Base-by-base conservation (phyloP, 208 protist genomes). In the Acanthamoeba royreba region DNA sequence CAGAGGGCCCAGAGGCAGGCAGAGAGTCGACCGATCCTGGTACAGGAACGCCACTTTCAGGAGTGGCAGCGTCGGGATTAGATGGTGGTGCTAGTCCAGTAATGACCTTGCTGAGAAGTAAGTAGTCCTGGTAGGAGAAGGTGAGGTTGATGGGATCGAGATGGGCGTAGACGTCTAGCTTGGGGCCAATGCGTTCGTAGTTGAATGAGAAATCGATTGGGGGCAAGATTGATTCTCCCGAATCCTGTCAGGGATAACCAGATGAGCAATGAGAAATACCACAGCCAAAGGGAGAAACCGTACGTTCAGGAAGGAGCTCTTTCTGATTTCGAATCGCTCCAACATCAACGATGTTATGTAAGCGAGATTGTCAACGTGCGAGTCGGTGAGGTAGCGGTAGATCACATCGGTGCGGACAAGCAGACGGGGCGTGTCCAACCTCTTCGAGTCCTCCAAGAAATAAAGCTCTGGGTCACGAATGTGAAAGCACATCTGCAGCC, bases 101-200 rank as follows among this genome's bases (percentile, higher is more conserved):
- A 2, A 38, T 42, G 22, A 89, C 81, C 53, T 63, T 89, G 81
- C 81, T 89, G 31, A 89, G 42, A 8, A 89, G 81, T n/a, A 66
- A 25, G 47, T 89, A 89, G 28, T 89, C 81, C 81, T 87, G 31
- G 33, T 92, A 92, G 87, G 87, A 92, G 61, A 92, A 92, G 8
- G 87, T 92, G 28, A 92, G 25, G 33, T 92, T 47, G 35, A 92
- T 77, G 28, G 87, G 87, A 52, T 92, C 87, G n/a, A 92, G 28
- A 31, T 92, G 87, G 5, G 46, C 87, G 7, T 79, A 77, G 52
- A 77, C 87, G 22, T 92, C 55, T 13, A 92, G 87, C 40, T 47
- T 66, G 28, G 52, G 55, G 4, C 87, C 87, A 25, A 92, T 35
- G n/a, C 87, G 17, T 45, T 92, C 61, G 31, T 92, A 92, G 38